Base-by-base conservation (phyloP, 2,329 filamentous ascomycete genomes). In the Aspergillus nomiae region DNA sequence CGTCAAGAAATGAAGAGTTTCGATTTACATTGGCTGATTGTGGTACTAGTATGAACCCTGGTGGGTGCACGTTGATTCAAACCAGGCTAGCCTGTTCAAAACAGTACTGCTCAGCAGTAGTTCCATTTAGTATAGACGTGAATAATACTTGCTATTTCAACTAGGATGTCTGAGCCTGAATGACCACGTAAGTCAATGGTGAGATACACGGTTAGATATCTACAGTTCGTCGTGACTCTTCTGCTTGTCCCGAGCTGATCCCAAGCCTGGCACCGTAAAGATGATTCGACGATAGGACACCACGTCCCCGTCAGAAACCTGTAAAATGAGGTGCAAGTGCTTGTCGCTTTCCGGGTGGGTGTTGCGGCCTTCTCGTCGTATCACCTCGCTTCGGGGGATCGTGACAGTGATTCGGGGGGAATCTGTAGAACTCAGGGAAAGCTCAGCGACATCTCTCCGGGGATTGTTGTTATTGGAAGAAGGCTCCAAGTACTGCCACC, bases 111-210 rank as follows among this genome's bases (percentile, higher is more conserved):
- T 36, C 34, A 36, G 16, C 34, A 3, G 34, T 34, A 4, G 34
- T 7, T 7, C 14, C 10, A 1, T 14, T 16, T 6, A 36, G 34
- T 6, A 19, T n/a, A 41, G 5, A 41, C 19, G 16, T n/a, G 3
- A 2, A 41, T 16, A 41, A 41, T 9, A 7, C 19, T 41, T 16
- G 16, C 38, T n/a, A 7, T 41, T 6, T 19, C 3, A 41, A 41
- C 8, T 9, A 16, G 3, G 19, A n/a, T n/a, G 9, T 4, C 16
- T 41, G 0, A 16, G 38, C 8, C 19, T 9, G 7, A 10, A 1
- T n/a, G 2, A 41, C 19, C 7, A n/a, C 1, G 3, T 6, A 9
- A 41, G 38, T n/a, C 38, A 9, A 41, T 41, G 16, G 16, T 9
- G 2, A 41, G 16, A 36, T 16, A 36, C 34, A 16, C 16, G 19